Evolutionary conservation across 2,329 filamentous ascomycete genomes (phyloP), one percentile per base, ranked within the genome.

Genomic region (Fusarium humuli): DNA sequence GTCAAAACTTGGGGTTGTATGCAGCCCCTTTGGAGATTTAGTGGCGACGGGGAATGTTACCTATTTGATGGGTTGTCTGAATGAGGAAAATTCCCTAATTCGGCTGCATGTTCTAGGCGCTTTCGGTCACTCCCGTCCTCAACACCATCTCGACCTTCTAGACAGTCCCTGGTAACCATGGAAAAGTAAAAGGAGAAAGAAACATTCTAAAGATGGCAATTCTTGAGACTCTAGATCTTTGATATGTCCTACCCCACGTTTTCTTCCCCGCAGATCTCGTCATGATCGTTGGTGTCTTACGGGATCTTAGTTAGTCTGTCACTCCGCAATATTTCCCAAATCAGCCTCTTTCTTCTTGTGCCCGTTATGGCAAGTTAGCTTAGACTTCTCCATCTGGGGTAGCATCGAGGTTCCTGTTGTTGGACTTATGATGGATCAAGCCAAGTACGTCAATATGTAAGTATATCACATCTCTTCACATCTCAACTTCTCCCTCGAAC

Each of bases 31-130:
- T 56, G 23, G 22, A 55, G 40, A 54, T n/a, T 20, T 12, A 18
- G 18, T 12, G n/a, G 13, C 30, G 27, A 49, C 40, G 62, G 62
- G 40, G 47, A 32, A 29, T 58, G 18, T 64, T 58, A 23, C 59
- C 53, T 34, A 50, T 46, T 29, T 37, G 34, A n/a, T 37, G 10
- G 18, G 10, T 37, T 37, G 34, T 37, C 34, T 37, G 34, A n/a
- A 37, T 37, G 44, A 57, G 53, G 50, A 50, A 62, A 70, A 44
- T 54, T 70, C 18, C 67, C 57, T 42, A 34, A 55, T 58, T 41
- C 9, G 67, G 66, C 37, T 32, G 12, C 18, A 27, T 9, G 29
- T 20, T 52, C 23, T 20, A 37, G 48, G 22, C 13, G 11, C 29
- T 25, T 29, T 32, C 12, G 27, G 40, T n/a, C 20, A 23, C 27